These are phyloP conservation scores for Zancudomyces culisetae DNA, from an alignment of 371 early-diverging fungal genomes.

Conservation along the genomic window DNA sequence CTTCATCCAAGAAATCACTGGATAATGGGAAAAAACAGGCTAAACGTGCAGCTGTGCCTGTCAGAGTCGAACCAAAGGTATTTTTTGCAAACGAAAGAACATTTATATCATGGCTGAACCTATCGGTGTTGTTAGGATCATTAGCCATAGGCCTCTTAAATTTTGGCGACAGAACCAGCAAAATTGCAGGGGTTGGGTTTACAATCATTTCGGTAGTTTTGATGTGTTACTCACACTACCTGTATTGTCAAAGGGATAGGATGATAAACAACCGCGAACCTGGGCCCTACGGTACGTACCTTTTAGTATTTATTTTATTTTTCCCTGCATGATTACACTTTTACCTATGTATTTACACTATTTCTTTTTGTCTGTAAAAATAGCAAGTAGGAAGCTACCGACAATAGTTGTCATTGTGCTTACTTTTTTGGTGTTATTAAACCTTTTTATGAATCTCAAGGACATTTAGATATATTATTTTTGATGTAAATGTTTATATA, in stretches of 20 bases:
- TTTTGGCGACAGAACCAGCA: constrained; percentile 58
- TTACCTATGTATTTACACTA: not conserved
- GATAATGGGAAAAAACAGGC: constrained; percentile 5
- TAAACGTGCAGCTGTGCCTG: constrained; percentile 53
- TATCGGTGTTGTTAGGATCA: constrained; percentile 50
- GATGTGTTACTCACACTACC: constrained; percentile 69
- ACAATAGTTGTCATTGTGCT: constrained; percentile 73
- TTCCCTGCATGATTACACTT: not conserved
- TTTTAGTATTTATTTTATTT: not conserved
- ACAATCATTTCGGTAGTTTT: constrained; percentile 58
- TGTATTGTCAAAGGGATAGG: constrained; percentile 85
- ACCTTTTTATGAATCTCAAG: constrained; percentile 71
- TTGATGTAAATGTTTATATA: no score
- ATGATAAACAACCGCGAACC: constrained; percentile 42
- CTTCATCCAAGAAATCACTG: not conserved
- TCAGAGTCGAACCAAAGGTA: constrained; percentile 98
- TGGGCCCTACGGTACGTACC: constrained; percentile 50
- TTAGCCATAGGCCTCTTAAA: constrained; percentile 66
- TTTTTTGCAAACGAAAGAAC: constrained; percentile 99
- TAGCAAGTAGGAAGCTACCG: constrained; percentile 38
- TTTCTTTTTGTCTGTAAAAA: not conserved
- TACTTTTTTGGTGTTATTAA: constrained; percentile 67
- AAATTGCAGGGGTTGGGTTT: constrained; percentile 59
- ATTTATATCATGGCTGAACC: constrained; percentile 80
- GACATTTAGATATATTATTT: no score